These are phyloP conservation scores for Volvariella surrecta DNA, from an alignment of 1,284 basidiomycete species.

Conservation along the genomic window DNA sequence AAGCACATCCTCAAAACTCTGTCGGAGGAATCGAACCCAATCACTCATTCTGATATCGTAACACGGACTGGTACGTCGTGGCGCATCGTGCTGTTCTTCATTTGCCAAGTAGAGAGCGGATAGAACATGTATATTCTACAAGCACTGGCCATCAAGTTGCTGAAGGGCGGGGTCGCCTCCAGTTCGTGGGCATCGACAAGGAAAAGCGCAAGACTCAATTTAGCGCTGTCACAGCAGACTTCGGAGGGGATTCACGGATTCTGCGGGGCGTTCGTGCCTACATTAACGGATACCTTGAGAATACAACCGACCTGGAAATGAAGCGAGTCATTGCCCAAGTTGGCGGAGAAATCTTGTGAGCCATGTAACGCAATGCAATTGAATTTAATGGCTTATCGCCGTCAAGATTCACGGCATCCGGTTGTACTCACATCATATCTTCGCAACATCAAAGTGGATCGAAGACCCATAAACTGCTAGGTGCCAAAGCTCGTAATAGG, in stretches of 20 bases:
- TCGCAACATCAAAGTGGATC: conserved; percentile 57
- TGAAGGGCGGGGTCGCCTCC: conserved; percentile 34
- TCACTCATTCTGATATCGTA: conserved; percentile 59
- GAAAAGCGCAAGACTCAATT: conserved; percentile 13
- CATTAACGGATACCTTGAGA: conserved; percentile 57
- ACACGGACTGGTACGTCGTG: conserved; percentile 41
- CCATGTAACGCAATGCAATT: no score
- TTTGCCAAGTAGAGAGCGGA: conserved; percentile 1
- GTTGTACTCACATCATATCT: conserved; percentile 65
- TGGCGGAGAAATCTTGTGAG: conserved; percentile 49
- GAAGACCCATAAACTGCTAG: conserved; percentile 55
- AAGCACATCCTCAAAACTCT: conserved; percentile 51
- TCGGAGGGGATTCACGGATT: conserved; percentile 29
- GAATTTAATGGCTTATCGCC: no score
- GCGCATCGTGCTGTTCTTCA: not conserved
- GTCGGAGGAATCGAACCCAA: conserved; percentile 54
- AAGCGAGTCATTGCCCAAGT: conserved; percentile 48
- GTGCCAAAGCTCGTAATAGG: conserved; percentile 33
- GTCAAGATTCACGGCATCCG: conserved; percentile 40
- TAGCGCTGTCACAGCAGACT: conserved; percentile 30
- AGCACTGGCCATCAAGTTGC: conserved; percentile 62
- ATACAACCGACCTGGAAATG: conserved; percentile 70
- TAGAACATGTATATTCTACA: conserved; percentile 51
- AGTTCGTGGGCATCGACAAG: conserved; percentile 34
- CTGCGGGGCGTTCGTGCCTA: conserved; percentile 43